phyloP scores from a whole-genome alignment of 768 basidiomycete species.

The Auricularia heimuer region DNA sequence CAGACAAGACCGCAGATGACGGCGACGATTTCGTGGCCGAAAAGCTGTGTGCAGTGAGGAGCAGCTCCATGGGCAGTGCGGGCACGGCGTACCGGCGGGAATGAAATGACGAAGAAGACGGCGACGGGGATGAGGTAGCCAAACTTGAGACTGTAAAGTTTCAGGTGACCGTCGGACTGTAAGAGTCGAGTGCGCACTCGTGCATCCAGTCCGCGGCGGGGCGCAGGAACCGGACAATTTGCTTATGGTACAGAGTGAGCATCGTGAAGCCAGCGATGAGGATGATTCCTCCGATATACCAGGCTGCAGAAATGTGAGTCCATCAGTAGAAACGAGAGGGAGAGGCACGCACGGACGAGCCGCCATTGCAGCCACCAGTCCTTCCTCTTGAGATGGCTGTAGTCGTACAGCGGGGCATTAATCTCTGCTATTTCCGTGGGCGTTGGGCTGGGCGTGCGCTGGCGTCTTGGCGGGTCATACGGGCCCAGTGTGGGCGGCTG shows the following conservation, averaged over 20 bases:
- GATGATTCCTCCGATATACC: constrained; percentile 31
- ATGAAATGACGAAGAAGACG: constrained; percentile 74
- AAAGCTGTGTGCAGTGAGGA: constrained; percentile 42
- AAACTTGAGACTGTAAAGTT: constrained; percentile 31
- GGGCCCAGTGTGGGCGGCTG: neutral
- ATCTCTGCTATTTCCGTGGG: neutral
- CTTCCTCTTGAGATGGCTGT: neutral
- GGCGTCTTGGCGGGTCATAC: neutral
- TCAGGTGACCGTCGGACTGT: neutral
- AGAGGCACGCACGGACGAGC: neutral
- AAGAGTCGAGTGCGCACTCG: constrained; percentile 29
- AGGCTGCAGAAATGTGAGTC: constrained; percentile 10
- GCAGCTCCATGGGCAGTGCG: neutral
- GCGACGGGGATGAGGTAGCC: constrained; percentile 77
- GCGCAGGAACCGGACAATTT: constrained; percentile 62
- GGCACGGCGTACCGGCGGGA: constrained; percentile 56
- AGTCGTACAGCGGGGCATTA: neutral
- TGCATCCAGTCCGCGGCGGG: constrained; percentile 60
- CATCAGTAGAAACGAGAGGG: neutral
- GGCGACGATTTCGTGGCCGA: constrained; percentile 88
- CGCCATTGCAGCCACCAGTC: neutral
- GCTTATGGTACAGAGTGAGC: constrained; percentile 51
- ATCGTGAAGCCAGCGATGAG: constrained; percentile 41
- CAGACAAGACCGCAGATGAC: constrained; percentile 84
- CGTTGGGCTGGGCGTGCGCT: neutral